Base-by-base conservation (phyloP, 768 basidiomycete genomes). In the Naematelia aurantialba region DNA sequence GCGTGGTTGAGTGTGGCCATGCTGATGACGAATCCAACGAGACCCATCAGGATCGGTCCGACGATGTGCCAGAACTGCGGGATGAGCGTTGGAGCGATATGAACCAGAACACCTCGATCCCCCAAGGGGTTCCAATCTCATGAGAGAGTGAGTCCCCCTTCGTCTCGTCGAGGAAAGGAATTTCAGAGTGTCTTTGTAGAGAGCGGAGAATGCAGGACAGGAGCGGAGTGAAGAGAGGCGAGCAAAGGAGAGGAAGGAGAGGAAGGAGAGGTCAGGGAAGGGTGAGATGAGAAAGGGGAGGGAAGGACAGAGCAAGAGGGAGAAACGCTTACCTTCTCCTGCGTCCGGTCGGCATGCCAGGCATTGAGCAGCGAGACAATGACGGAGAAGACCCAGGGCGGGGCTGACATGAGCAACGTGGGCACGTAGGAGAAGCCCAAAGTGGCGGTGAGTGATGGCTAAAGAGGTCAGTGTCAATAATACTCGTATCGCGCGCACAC, bases 381-480 rank as follows among this genome's bases (percentile, higher is more conserved):
- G 57, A 63, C 64, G n/a, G 74, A 58, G 66, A 76, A 73, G 13
- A 73, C 69, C 72, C 72, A 76, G 24, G 89, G 89, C 5, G 89
- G 89, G 5, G 86, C 87, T 67, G 88, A 89, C 56, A 91, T 81
- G 47, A 89, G 76, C 11, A 89, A 79, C 2, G 87, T 85, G 44
- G 85, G 75, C 2, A 86, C 87, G n/a, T 80, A 76, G 58, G 77
- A 80, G 75, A 68, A 75, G 21, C 70, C 70, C 76, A 92, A 79
- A 10, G 89, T 91, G 17, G 81, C 83, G 26, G 82, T 83, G 56
- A 91, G 76, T 0, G 89, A 61, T 63, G 73, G 65, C 47, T 59
- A 46, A 24, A 8, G 11, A n/a, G n/a, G n/a, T n/a, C 17, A 39
- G 8, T 39, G 34, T 39, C 34, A 39, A n/a, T n/a, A n/a, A n/a